Evolutionary conservation across 164 flowering plant species (phyloP), one percentile per base, ranked within the genome.

Genomic region (Stephania japonica): DNA sequence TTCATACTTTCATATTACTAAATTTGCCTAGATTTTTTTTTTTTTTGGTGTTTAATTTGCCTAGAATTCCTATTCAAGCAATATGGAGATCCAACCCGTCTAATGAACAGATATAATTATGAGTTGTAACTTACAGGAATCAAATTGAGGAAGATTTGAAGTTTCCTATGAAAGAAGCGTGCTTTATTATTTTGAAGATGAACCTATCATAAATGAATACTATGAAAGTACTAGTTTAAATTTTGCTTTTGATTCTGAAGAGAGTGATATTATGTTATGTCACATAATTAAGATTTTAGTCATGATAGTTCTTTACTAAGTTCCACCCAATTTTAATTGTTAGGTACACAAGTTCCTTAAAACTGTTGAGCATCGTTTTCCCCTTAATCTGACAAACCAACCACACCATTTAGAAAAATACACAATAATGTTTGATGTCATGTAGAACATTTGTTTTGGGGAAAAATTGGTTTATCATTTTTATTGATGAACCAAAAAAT

Each of bases 401-500:
- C 53, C 16, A 47, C 53, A 47, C 53, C 53, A 47, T 47, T 2
- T 47, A 47, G 13, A 9, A 14, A 2, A 9, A 47, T 47, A 9
- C 53, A 47, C 16, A 47, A 14, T 9, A 14, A 47, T 47, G 53
- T 47, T 47, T 62, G 50, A 50, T 26, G 67, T 32, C 73, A 7
- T 59, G 27, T 42, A 19, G 14, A 41, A 71, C 53, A 7, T 16
- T 26, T 61, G 18, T 13, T 71, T 26, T 47, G 16, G 53, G 67
- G 41, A 24, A 47, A 32, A 71, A 71, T 18, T 71, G 63, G 21
- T 32, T 72, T 72, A 59, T 64, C 13, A 25, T 23, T 14, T 72
- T 72, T 64, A 64, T 65, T 23, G 59, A 62, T 72, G 68, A 72
- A n/a, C 64, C 53, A 47, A 47, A 14, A 47, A 14, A 47, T 47